These are phyloP conservation scores for Plasmodium gallinaceum DNA, from an alignment of 169 alveolate genomes.

Conservation along the genomic window DNA sequence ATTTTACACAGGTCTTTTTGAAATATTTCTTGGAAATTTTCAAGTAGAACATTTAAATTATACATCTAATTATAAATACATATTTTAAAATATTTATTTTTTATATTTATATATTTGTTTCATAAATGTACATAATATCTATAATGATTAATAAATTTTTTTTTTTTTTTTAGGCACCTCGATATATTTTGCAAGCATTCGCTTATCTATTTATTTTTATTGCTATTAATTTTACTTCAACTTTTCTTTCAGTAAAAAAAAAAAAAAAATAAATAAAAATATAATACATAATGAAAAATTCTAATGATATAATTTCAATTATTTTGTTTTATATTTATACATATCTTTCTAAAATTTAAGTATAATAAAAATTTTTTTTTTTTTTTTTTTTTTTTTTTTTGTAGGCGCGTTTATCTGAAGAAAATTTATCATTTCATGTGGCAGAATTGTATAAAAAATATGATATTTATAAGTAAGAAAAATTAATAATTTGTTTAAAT, in stretches of 20 bases:
- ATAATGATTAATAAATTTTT: not conserved
- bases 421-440: constrained; percentile 68
- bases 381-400: not conserved
- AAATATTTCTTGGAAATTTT: constrained; percentile 59
- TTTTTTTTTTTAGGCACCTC: constrained; percentile 45
- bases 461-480: constrained; percentile 66
- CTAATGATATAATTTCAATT: not conserved
- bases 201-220: constrained; percentile 68
- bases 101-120: not conserved
- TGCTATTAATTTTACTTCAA: constrained; percentile 68
- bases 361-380: not conserved
- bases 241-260: constrained; percentile 64
- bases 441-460: constrained; percentile 69
- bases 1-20: constrained; percentile 71
- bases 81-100: not conserved
- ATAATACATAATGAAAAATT: not conserved
- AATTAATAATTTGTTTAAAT: not conserved
- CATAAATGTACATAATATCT: not conserved
- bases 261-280: not conserved
- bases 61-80: not conserved
- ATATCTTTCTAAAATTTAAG: not conserved
- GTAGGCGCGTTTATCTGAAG: constrained; percentile 70
- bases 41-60: constrained; percentile 28
- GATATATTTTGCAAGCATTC: constrained; percentile 68
- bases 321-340: not conserved